Evolutionary conservation across 2,329 filamentous ascomycete genomes (phyloP).

Genomic region (Sporothrix brasiliensis): DNA sequence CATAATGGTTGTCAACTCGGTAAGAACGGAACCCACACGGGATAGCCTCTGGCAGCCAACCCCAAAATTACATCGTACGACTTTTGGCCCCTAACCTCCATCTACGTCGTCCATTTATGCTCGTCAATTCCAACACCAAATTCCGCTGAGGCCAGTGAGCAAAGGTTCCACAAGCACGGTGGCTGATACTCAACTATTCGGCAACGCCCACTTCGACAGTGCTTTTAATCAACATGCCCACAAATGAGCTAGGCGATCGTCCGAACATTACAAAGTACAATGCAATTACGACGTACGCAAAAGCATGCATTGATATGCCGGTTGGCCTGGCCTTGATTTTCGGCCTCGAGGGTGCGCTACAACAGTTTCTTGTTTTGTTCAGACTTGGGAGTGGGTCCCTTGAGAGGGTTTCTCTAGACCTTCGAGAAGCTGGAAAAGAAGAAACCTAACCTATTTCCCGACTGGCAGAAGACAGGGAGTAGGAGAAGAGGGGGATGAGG

Average conservation of each 20-base stretch:
- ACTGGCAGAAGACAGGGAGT: neutral
- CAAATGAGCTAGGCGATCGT: neutral
- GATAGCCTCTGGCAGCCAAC: neutral
- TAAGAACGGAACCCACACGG: constrained; percentile 14
- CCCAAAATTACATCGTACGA: constrained; percentile 13
- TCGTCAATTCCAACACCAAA: constrained; percentile 8
- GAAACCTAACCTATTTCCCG: constrained; percentile 22
- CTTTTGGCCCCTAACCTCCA: neutral
- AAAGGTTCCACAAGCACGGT: neutral
- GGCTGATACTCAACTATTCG: too few relatives aligned
- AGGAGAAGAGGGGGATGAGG: too few relatives aligned
- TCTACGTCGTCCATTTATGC: neutral
- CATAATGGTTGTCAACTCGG: neutral
- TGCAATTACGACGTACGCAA: neutral
- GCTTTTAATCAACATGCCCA: neutral
- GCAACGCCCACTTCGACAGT: neutral
- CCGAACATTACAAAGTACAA: constrained; percentile 15
- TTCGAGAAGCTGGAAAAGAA: constrained; percentile 21
- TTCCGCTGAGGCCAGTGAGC: neutral
- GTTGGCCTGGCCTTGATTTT: neutral
- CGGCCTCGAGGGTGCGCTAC: neutral
- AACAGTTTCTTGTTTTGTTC: neutral
- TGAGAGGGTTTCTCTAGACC: neutral
- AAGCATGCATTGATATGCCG: neutral
- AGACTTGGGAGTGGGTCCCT: too few relatives aligned